A percentile compares a stretch with the other conserved stretches of the same genome.
phyloP scores from a whole-genome alignment of 75 land plant genomes.

The Adiantum capillusveneris region DNA sequence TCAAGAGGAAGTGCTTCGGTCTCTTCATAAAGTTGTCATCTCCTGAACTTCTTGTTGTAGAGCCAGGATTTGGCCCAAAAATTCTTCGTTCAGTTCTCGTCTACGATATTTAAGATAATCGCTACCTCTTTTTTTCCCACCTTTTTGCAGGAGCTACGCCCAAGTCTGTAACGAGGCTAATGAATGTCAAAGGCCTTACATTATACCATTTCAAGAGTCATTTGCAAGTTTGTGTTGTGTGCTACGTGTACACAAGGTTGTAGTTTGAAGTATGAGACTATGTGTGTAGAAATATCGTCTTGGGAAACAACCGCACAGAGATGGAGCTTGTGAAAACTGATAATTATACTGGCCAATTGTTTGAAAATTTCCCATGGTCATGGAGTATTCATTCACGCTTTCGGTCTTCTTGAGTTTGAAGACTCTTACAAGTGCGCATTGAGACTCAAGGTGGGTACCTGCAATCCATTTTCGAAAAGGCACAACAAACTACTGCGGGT shows the following conservation, averaged over 20 bases:
- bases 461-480: constrained; percentile 89
- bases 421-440: constrained; percentile 81
- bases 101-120: too few species aligned
- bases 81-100: too few species aligned
- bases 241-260: too few species aligned
- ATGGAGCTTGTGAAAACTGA: not conserved
- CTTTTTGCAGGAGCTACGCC: constrained; percentile 59
- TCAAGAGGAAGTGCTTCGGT: too few species aligned
- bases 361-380: too few species aligned
- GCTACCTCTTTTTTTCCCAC: too few species aligned
- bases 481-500: constrained; percentile 71
- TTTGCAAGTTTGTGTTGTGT: constrained; percentile 35
- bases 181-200: constrained; percentile 65
- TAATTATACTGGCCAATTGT: too few species aligned
- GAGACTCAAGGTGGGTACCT: constrained; percentile 98
- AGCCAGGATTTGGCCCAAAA: too few species aligned
- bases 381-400: too few species aligned
- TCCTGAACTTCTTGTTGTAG: too few species aligned
- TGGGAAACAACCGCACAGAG: constrained; percentile 37
- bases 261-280: not conserved
- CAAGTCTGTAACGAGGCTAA: constrained; percentile 45
- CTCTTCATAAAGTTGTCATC: too few species aligned
- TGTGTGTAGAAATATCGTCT: constrained; percentile 53
- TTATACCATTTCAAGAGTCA: constrained; percentile 71
- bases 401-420: constrained; percentile 63